Conservation (phyloP, 495 filamentous ascomycete species). For the Penicillium arizonense region DNA sequence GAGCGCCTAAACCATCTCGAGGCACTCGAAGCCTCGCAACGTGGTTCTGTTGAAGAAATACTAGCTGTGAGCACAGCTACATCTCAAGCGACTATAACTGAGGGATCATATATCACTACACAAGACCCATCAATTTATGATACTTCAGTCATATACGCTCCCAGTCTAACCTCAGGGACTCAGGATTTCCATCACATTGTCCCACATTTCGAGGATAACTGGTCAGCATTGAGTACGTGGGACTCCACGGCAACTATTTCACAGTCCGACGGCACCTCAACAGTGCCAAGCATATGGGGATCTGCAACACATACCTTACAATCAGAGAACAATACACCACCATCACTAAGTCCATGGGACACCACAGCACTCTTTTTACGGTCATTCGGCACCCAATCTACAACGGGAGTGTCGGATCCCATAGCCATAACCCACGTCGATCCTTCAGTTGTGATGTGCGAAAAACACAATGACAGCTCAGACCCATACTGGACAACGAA, state of each 20-base stretch:
- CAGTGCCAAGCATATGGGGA: slow-evolving; percentile 5
- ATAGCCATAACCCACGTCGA: slow-evolving; percentile 1
- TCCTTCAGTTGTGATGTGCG: slow-evolving; percentile 9
- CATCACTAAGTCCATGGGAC: background rate
- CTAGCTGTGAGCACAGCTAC: too few species aligned
- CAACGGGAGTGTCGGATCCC: too few species aligned
- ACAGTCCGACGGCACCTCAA: slow-evolving; percentile 5
- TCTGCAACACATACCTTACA: background rate
- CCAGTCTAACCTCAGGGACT: slow-evolving; percentile 1
- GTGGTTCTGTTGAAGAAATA: too few species aligned
- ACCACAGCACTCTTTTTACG: too few species aligned
- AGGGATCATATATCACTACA: background rate
- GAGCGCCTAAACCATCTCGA: slow-evolving; percentile 19
- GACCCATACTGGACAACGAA: slow-evolving; percentile 10
- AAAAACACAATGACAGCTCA: slow-evolving; percentile 1
- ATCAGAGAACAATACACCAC: background rate
- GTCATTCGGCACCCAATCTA: too few species aligned
- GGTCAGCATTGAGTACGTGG: too few species aligned
- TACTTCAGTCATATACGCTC: background rate
- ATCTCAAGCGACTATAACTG: too few species aligned
- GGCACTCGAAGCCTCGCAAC: slow-evolving; percentile 13
- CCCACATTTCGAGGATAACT: too few species aligned
- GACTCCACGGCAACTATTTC: background rate
- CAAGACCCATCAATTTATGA: background rate
- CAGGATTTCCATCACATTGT: background rate